Conservation (phyloP, 2,329 filamentous ascomycete genomes). For the Neonectria magnoliae region DNA sequence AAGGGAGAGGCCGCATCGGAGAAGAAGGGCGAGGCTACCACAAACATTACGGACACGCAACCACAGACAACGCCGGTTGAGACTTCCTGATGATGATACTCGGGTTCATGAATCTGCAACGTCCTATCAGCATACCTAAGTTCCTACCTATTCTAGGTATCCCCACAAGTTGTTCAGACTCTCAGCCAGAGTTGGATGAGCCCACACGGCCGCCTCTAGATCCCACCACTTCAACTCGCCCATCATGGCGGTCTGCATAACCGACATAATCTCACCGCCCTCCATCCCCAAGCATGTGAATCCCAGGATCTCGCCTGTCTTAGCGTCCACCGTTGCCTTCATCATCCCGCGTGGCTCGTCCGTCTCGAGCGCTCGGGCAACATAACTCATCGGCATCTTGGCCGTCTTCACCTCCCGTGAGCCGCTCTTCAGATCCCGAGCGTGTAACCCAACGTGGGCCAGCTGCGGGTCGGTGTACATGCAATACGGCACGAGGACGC, state of each 20-base stretch:
- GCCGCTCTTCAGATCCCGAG: slow-evolving; percentile 47
- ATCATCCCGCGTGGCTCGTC: slow-evolving; percentile 62
- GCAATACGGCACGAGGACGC: slow-evolving; percentile 56
- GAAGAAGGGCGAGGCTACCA: slow-evolving; percentile 30
- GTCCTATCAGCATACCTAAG: neutral
- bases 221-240: slow-evolving; percentile 56
- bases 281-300: slow-evolving; percentile 63
- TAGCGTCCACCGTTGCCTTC: slow-evolving; percentile 60
- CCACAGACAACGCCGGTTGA: slow-evolving; percentile 22
- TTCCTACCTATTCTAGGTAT: slow-evolving; percentile 46
- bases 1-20: slow-evolving; percentile 55
- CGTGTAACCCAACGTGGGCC: slow-evolving; percentile 60
- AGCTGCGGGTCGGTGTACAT: slow-evolving; percentile 65
- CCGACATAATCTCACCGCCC: slow-evolving; percentile 63
- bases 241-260: slow-evolving; percentile 64
- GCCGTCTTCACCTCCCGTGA: slow-evolving; percentile 53
- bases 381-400: slow-evolving; percentile 62
- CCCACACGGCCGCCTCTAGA: slow-evolving; percentile 58
- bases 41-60: slow-evolving; percentile 6
- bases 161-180: slow-evolving; percentile 62
- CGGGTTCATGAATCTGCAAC: neutral
- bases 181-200: slow-evolving; percentile 62
- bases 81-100: slow-evolving; percentile 20
- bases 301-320: slow-evolving; percentile 60
- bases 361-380: slow-evolving; percentile 61